Evolutionary conservation across 192 early-diverging fungal genomes (phyloP), one percentile per base, ranked within the genome.

Genomic region (Paraglomus occultum): DNA sequence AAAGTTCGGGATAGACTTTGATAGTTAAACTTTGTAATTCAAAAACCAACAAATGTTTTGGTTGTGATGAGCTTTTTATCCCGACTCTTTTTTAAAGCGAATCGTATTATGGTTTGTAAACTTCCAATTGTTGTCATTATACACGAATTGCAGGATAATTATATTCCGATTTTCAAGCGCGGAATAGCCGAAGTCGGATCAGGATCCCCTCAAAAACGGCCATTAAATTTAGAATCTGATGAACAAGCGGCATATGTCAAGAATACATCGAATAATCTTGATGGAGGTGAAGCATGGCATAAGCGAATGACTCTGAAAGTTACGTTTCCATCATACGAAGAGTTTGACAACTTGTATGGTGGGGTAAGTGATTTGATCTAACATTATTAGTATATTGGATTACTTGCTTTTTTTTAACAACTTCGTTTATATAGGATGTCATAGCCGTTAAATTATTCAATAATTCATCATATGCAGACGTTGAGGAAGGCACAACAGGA

Each of bases 371-470:
- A 31, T 31, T 63, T 47, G 18, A 47, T 48, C 0, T 61, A 18
- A 45, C 14, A 15, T 63, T 47, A 23, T 11, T 46, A 7, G 15
- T 47, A 31, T 3, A 31, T 31, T 31, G 3, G 31, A 3, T 31
- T 3, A 31, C 1, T 31, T 3, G 3, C 1, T 31, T 31, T 31
- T 31, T 31, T n/a, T 10, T 55, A 10, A 6, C 6, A 5, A 6
- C 11, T 20, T 38, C 22, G 14, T 43, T 47, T 64, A 23, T 49
- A 14, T 20, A 64, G 62, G 62, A 46, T 22, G 62, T 64, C 38
- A 48, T 64, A 17, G 62, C 62, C 11, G 62, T 64, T n/a, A 64
- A 48, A 48, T 31, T 40, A 64, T 48, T 64, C 17, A 64, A 64
- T 64, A 31, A 48, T 48, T 64, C 62, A 17, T 38, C 22, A 57